Conservation (phyloP, 225 moss, liverwort and hornwort species). For the Straminergon stramineum region DNA sequence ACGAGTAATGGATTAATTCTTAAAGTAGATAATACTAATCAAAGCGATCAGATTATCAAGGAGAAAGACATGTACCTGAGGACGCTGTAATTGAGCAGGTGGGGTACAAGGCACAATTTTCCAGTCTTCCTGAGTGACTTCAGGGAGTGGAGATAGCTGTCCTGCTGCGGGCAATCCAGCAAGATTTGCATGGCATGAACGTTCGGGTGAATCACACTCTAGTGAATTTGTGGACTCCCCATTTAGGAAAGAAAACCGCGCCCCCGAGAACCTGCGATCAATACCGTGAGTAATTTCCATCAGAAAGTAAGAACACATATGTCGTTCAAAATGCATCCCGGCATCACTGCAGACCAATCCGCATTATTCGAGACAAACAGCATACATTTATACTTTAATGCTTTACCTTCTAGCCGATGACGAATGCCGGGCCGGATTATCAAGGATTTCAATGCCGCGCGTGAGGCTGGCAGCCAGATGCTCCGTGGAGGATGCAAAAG, state of each 20-base stretch:
- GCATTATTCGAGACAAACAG: background rate
- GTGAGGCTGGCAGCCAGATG: slow-evolving; percentile 73
- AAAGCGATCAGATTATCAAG: background rate
- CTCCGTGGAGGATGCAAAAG: slow-evolving; percentile 53
- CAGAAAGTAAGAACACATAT: background rate
- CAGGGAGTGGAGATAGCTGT: slow-evolving; percentile 10
- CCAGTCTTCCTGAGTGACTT: slow-evolving; percentile 7
- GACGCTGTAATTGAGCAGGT: background rate
- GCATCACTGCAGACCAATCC: too few relatives aligned
- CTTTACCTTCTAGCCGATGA: slow-evolving; percentile 32
- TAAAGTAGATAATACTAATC: background rate
- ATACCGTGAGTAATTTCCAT: background rate
- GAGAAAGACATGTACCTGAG: background rate
- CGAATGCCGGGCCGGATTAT: slow-evolving; percentile 43
- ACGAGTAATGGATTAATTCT: too few relatives aligned
- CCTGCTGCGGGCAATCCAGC: background rate
- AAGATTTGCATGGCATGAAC: background rate
- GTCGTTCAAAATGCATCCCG: background rate
- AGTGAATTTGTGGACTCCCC: slow-evolving; percentile 21
- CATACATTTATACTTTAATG: background rate
- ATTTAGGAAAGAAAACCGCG: slow-evolving; percentile 49
- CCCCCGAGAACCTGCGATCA: slow-evolving; percentile 32
- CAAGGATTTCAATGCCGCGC: slow-evolving; percentile 82
- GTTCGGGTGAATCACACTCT: slow-evolving; percentile 5
- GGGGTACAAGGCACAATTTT: slow-evolving; percentile 19